Conservation (phyloP, 2,329 filamentous ascomycete genomes). For the Colletotrichum destructivum region DNA sequence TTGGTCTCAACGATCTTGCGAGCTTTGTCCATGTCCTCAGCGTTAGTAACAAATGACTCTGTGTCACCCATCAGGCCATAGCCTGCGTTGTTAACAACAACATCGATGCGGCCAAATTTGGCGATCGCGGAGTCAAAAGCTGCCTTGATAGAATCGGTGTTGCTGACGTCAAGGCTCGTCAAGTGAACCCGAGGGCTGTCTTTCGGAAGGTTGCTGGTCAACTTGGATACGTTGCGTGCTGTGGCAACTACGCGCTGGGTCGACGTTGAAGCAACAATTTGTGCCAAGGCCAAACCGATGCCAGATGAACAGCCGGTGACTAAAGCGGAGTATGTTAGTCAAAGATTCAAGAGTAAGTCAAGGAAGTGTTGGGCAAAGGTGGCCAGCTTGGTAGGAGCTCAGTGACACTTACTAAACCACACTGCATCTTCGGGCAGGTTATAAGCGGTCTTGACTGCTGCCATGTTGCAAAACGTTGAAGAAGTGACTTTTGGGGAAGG, state of each 20-base stretch:
- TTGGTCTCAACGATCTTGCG: constrained; percentile 55
- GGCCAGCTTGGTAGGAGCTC: not conserved
- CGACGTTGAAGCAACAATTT: constrained; percentile 52
- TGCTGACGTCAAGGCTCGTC: constrained; percentile 68
- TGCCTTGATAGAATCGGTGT: constrained; percentile 56
- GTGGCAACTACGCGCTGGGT: constrained; percentile 64
- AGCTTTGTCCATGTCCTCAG: not conserved
- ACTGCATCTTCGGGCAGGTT: constrained; percentile 16
- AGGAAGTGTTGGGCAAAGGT: not conserved
- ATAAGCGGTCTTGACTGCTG: not conserved
- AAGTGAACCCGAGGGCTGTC: constrained; percentile 62
- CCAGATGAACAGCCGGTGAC: constrained; percentile 65
- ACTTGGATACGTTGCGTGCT: constrained; percentile 54
- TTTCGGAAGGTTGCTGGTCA: constrained; percentile 53
- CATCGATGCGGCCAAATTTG: constrained; percentile 70
- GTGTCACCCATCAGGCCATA: constrained; percentile 51
- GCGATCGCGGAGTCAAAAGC: constrained; percentile 56
- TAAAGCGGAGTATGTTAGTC: not conserved
- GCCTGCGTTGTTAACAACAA: constrained; percentile 74
- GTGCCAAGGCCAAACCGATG: constrained; percentile 60
- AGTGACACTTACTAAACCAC: constrained; percentile 17
- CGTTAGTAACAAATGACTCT: constrained; percentile 6
- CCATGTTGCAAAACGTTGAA: not conserved
- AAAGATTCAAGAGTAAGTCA: not conserved
- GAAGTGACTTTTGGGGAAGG: not conserved